Evolutionary conservation across 176 grass and related monocot genomes (phyloP), one percentile per base, ranked within the genome.

Genomic region (Musa troglodytarum): DNA sequence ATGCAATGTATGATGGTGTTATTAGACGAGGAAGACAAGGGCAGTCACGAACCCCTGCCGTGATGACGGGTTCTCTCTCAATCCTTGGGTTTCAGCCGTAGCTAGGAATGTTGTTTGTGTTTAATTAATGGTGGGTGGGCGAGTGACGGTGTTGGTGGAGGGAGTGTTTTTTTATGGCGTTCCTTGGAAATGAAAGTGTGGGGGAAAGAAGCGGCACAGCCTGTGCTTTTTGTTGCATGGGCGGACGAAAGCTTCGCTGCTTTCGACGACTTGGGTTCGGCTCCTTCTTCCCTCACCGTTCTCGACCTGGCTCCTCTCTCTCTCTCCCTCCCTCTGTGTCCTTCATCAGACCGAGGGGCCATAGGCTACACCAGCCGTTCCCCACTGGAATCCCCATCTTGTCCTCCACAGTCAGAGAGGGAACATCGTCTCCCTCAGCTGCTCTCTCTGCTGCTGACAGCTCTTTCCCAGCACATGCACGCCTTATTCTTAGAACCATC

Each of bases 121-220:
- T 43, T 43, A 43, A 43, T 43, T 61, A 61, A 43, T 43, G 34
- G 34, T 43, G 4, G 34, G 34, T 43, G 34, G 34, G 4, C 34
- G 34, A 8, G 16, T 61, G 57, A 61, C 1, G 57, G 34, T 43
- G 4, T 43, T 61, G 57, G n/a, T n/a, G 19, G 57, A 61, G 16
- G 57, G 57, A 61, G 57, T 17, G 16, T 61, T 70, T 70, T 70
- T 70, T 70, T 10, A 50, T 70, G 49, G 68, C 49, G 49, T 70
- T n/a, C 49, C 15, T 70, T 21, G 68, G 68, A 70, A 70, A 70
- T 70, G 68, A 70, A 70, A 70, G 49, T 70, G 68, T 70, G 68
- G 68, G 43, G 68, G 49, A 51, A 70, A 70, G 68, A 50, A 50
- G 68, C 43, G 5, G 68, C 68, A 70, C 17, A 16, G 68, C 43